Conservation (phyloP, 805 yeast species). For the Naumovozyma castellii region DNA sequence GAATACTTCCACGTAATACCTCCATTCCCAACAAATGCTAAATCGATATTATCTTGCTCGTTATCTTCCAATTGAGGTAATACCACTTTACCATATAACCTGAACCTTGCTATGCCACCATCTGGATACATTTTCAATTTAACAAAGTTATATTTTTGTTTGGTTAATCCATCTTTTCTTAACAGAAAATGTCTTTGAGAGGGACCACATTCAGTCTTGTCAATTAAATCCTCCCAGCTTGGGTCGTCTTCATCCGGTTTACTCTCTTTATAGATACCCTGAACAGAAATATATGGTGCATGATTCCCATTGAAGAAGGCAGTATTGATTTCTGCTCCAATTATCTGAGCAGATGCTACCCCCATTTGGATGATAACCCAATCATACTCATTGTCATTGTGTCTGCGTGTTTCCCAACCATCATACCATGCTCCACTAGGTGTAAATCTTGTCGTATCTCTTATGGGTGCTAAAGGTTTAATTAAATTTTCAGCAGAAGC, state of each 20-base stretch:
- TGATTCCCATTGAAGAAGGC: conserved; percentile 93
- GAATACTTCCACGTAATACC: conserved; percentile 78
- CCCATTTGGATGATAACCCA: conserved; percentile 83
- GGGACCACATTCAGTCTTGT: conserved; percentile 78
- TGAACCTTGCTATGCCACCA: conserved; percentile 94
- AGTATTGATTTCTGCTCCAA: conserved; percentile 87
- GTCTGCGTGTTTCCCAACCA: conserved; percentile 98
- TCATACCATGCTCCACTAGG: conserved; percentile 96
- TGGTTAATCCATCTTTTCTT: conserved; percentile 47
- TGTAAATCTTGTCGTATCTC: conserved; percentile 71
- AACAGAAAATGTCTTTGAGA: conserved; percentile 75
- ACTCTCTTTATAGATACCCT: conserved; percentile 42
- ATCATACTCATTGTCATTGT: conserved; percentile 74
- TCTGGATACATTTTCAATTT: conserved; percentile 92
- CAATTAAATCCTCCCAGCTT: conserved; percentile 65
- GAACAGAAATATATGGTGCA: conserved; percentile 84
- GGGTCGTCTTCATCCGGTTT: conserved; percentile 24
- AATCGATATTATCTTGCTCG: conserved; percentile 37
- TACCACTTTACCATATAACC: conserved; percentile 74
- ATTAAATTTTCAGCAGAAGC: conserved; percentile 85
- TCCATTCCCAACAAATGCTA: conserved; percentile 77
- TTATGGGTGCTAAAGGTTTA: conserved; percentile 68
- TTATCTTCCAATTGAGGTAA: conserved; percentile 33
- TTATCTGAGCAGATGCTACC: conserved; percentile 61
- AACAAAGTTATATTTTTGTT: conserved; percentile 60